Percentiles rank a stretch among this genome's conserved stretches.
phyloP scores from a whole-genome alignment of 352 stramenopile species.

The Plasmopara viticola region DNA sequence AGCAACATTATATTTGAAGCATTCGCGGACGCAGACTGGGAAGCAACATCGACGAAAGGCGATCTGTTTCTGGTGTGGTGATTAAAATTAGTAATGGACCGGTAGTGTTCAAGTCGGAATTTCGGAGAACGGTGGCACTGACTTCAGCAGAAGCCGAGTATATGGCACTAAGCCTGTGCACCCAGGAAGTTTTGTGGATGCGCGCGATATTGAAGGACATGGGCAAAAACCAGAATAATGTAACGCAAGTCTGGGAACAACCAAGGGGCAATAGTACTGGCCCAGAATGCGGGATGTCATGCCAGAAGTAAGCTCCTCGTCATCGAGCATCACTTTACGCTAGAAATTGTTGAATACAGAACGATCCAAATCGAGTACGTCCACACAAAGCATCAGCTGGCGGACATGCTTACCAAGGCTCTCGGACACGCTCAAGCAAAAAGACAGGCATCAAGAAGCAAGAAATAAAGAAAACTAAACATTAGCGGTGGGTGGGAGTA shows the following conservation, averaged over 20 bases:
- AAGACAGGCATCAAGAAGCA: not conserved
- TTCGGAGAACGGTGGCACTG: slow-evolving; percentile 3
- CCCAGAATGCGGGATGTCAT: not conserved
- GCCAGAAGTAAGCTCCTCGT: not conserved
- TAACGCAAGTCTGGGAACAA: not conserved
- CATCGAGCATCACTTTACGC: not conserved
- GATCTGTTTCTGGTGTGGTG: slow-evolving; percentile 2
- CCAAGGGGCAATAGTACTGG: not conserved
- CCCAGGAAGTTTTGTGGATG: slow-evolving; percentile 10
- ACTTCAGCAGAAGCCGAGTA: slow-evolving; percentile 17
- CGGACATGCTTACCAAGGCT: not conserved
- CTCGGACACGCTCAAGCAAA: not conserved
- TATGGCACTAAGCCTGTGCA: slow-evolving; percentile 10
- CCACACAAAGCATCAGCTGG: not conserved
- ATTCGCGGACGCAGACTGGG: not conserved
- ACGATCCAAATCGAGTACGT: not conserved
- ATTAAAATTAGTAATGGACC: slow-evolving; percentile 5
- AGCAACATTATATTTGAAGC: not conserved
- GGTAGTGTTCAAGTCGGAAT: slow-evolving; percentile 11
- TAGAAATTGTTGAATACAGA: not conserved
- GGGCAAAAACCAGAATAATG: not conserved
- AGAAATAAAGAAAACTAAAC: not conserved
- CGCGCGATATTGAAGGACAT: slow-evolving; percentile 1
- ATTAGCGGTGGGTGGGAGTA: not conserved
- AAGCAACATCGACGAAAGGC: not conserved